Evolutionary conservation across 192 early-diverging fungal genomes (phyloP), one percentile per base, ranked within the genome.

Genomic region (Coemansia brasiliensis): DNA sequence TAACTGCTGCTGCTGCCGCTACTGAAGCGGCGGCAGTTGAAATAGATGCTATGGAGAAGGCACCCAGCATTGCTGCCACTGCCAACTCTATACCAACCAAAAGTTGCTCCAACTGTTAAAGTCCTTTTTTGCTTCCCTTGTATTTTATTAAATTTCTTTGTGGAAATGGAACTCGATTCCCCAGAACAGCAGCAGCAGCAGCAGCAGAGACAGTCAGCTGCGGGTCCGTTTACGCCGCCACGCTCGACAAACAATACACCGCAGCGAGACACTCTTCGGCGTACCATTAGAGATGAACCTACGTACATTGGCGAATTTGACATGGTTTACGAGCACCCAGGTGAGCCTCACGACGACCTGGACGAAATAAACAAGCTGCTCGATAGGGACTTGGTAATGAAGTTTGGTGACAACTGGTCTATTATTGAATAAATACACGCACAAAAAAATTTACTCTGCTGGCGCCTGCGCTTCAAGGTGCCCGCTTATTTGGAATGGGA

Each of bases 121-220:
- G 2, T 18, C 7, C 25, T 18, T 51, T 29, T 27, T 17, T 35
- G 5, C n/a, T 15, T 25, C 13, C 39, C 25, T 41, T 32, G 15
- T 38, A n/a, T 39, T 37, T 39, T 53, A n/a, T n/a, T n/a, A n/a
- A 53, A 9, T 53, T 53, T 50, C 39, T 32, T 37, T 10, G 6
- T 45, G 15, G 16, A 15, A 40, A 79, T 79, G 75, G 75, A 79
- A n/a, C 29, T 79, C 7, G 75, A 79, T 52, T 40, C 55, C 24
- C 64, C 69, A 11, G 67, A 60, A 22, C 16, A 56, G 12, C 45
- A 48, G 45, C 45, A 48, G 27, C 27, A 29, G 27, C 27, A 29
- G 27, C 27, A 29, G 27, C 27, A 29, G 27, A 35, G 32, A 26
- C 46, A 51, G 49, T n/a, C 49, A 20, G n/a, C 43, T 5, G 15